Evolutionary conservation across 2,329 filamentous ascomycete genomes (phyloP).

Genomic region (Pestalotiopsis sp.): DNA sequence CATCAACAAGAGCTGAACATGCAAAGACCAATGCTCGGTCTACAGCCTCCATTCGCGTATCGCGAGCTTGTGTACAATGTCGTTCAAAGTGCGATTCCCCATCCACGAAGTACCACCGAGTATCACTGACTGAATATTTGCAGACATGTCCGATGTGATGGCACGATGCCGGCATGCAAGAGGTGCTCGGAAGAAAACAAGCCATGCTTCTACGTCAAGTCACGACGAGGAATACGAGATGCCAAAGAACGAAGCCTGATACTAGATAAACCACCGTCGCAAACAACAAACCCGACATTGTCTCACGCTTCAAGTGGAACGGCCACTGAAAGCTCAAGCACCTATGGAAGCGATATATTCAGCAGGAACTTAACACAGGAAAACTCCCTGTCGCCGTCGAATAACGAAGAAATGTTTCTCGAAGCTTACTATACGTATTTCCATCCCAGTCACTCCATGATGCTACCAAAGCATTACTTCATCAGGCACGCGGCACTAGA

Average conservation of each 20-base stretch:
- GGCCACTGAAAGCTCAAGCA: constrained; percentile 18
- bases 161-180: constrained; percentile 41
- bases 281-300: constrained; percentile 19
- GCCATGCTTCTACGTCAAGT: constrained; percentile 50
- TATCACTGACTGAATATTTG: neutral
- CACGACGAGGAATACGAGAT: constrained; percentile 46
- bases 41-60: constrained; percentile 42
- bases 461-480: constrained; percentile 37
- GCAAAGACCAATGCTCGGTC: constrained; percentile 27
- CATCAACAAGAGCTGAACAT: constrained; percentile 27
- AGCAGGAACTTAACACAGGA: constrained; percentile 24
- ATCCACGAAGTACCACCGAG: constrained; percentile 27
- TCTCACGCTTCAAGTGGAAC: constrained; percentile 24
- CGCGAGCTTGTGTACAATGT: constrained; percentile 50
- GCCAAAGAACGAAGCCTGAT: constrained; percentile 35
- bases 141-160: constrained; percentile 49
- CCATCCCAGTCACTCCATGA: constrained; percentile 37
- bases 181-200: constrained; percentile 44
- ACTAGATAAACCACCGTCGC: constrained; percentile 28
- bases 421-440: constrained; percentile 30
- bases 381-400: constrained; percentile 26
- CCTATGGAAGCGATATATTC: constrained; percentile 24
- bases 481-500: constrained; percentile 32
- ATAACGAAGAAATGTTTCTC: constrained; percentile 19
- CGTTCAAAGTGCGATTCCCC: constrained; percentile 44